Conservation (phyloP, 2,329 filamentous ascomycete species). For the Aspergillus sp. region DNA sequence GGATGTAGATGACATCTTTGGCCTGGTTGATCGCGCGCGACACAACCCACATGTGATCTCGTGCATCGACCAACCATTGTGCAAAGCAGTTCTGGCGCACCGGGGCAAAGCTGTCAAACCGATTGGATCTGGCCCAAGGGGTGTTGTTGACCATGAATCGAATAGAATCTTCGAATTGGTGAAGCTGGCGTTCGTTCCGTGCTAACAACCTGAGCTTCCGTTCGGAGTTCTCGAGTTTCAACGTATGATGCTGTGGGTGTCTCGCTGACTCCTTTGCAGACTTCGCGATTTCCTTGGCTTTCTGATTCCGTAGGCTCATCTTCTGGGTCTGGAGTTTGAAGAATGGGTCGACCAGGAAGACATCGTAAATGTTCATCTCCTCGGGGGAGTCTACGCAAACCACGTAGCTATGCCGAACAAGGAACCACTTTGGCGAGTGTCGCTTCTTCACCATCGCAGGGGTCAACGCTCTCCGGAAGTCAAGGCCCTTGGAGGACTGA, state of each 20-base stretch:
- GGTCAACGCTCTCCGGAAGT: constrained; percentile 77
- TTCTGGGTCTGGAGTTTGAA: constrained; percentile 78
- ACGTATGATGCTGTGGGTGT: constrained; percentile 71
- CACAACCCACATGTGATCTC: constrained; percentile 99
- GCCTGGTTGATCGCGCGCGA: constrained; percentile 96
- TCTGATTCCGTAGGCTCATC: constrained; percentile 49
- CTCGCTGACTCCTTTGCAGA: constrained; percentile 61
- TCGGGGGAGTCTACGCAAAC: constrained; percentile 98
- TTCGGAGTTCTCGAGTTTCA: constrained; percentile 88
- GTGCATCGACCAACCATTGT: constrained; percentile 93
- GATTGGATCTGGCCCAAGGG: constrained; percentile 76
- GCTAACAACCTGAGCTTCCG: constrained; percentile 88
- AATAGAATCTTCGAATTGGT: constrained; percentile 93
- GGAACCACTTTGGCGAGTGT: constrained; percentile 93
- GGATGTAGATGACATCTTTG: constrained; percentile 96
- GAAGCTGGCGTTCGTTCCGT: constrained; percentile 81
- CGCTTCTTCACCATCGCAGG: constrained; percentile 75
- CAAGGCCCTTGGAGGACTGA: constrained; percentile 82
- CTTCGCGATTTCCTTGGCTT: constrained; percentile 61
- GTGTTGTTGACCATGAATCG: constrained; percentile 79
- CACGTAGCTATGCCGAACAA: constrained; percentile 96
- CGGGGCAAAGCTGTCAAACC: constrained; percentile 91
- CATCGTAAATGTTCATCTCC: constrained; percentile 98
- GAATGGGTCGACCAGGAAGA: constrained; percentile 89
- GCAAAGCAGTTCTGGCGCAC: constrained; percentile 83